Evolutionary conservation across 2,329 filamentous ascomycete species (phyloP), one percentile per base, ranked within the genome.

Genomic region (Colletotrichum sp.): DNA sequence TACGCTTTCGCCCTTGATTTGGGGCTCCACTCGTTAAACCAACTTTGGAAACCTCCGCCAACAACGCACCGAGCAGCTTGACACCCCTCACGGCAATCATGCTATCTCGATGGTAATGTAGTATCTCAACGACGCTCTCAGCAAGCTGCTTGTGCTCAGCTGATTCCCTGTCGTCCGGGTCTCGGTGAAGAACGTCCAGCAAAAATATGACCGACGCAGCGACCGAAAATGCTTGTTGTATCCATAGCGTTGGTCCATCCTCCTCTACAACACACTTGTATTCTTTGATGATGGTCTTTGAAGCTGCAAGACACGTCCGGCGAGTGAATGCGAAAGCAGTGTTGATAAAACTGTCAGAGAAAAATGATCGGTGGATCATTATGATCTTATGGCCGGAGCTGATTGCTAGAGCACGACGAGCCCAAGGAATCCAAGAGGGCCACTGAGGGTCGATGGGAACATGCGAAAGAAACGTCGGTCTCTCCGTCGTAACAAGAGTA

Each of bases 241-340:
- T 77, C 80, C 80, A 81, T 1, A 81, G 65, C 15, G 77, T 66
- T 2, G 78, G 78, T 6, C 73, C 76, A 29, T 77, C 76, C 21
- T 79, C 78, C 5, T 77, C 70, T 6, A 73, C 66, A 18, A 76
- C 76, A 3, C 27, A 36, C 65, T 76, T 76, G 66, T 78, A 78
- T 66, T 81, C 80, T 13, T 78, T 79, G 77, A 85, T 74, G 61
- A 85, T 85, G 3, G 83, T 84, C 78, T 82, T 83, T 18, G 83
- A 80, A 4, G 83, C 83, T 1, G 83, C 81, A 15, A 84, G 77
- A 63, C 83, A 85, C 1, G 82, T 84, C 18, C 43, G 43, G 12
- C 43, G 43, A 3, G 43, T 51, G 2, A 51, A 51, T 51, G 43
- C 43, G 6, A 51, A 51, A 51, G 43, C 6, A 9, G 43, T n/a